phyloP scores from a whole-genome alignment of 805 yeast genomes.

The Candida anglica region DNA sequence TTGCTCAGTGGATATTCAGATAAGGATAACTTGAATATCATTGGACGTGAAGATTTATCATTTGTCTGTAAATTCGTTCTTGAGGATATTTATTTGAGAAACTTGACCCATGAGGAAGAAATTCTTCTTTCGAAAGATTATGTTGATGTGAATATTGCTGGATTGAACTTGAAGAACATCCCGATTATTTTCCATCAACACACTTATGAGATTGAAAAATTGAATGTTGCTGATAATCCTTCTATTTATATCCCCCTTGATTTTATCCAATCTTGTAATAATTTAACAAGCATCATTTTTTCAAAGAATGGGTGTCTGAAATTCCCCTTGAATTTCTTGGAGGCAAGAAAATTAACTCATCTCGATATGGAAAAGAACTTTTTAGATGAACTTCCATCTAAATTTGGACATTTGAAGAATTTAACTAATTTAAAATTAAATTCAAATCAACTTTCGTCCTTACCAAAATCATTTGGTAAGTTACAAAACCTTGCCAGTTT shows the following conservation, averaged over 20 bases:
- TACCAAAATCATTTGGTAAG: conserved; percentile 61
- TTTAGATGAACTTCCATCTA: conserved; percentile 56
- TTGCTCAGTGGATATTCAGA: conserved; percentile 75
- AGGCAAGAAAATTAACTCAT: conserved; percentile 61
- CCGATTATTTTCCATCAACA: conserved; percentile 80
- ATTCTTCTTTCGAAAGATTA: conserved; percentile 61
- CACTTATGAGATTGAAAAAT: conserved; percentile 72
- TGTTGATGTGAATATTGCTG: conserved; percentile 67
- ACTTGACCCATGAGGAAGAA: conserved; percentile 65
- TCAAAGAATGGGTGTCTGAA: conserved; percentile 67
- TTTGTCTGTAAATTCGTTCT: conserved; percentile 78
- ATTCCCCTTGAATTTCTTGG: conserved; percentile 71
- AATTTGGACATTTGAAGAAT: conserved; percentile 49
- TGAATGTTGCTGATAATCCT: conserved; percentile 85
- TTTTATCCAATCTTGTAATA: conserved; percentile 78
- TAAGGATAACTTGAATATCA: conserved; percentile 68
- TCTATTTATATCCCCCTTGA: conserved; percentile 80
- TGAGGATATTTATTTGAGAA: conserved; percentile 57
- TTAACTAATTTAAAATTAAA: conserved; percentile 62
- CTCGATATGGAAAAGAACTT: conserved; percentile 79
- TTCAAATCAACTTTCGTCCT: conserved; percentile 62
- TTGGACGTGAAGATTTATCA: conserved; percentile 82
- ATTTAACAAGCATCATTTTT: conserved; percentile 62
- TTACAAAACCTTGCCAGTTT: conserved; percentile 53
- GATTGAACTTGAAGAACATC: conserved; percentile 74